Percentiles rank a stretch among this genome's conserved stretches.
phyloP scores from a whole-genome alignment of 805 yeast species.

The Saturnispora zaruensis region DNA sequence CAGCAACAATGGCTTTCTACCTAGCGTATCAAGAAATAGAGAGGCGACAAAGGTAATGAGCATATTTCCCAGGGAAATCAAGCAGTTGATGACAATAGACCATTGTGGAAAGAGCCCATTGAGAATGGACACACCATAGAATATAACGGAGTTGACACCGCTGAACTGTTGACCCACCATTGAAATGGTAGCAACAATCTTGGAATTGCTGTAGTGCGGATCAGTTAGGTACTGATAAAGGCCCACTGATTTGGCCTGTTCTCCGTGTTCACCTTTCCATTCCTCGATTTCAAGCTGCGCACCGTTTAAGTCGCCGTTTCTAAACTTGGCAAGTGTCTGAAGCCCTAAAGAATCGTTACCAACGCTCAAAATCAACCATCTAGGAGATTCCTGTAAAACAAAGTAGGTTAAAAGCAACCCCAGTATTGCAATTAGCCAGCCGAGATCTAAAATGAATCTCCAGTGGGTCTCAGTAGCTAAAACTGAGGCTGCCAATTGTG shows the following conservation, averaged over 20 bases:
- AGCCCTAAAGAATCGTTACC: conserved; percentile 28
- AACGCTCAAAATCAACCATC: conserved; percentile 52
- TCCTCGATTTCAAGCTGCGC: conserved; percentile 21
- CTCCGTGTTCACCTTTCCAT: conserved; percentile 26
- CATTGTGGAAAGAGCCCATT: conserved; percentile 61
- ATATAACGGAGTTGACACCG: conserved; percentile 87
- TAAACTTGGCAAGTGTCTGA: conserved; percentile 32
- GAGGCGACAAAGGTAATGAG: conserved; percentile 70
- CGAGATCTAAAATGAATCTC: conserved; percentile 64
- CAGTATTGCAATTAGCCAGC: conserved; percentile 42
- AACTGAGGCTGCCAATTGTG: conserved; percentile 64
- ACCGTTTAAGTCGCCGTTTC: conserved; percentile 13
- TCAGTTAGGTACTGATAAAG: conserved; percentile 39
- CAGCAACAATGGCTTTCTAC: conserved; percentile 67
- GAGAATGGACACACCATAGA: conserved; percentile 85
- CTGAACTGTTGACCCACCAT: conserved; percentile 83
- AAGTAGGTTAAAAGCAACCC: conserved; percentile 37
- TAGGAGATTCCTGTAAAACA: conserved; percentile 66
- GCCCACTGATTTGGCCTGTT: conserved; percentile 19
- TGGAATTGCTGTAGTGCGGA: conserved; percentile 46
- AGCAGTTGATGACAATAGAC: conserved; percentile 65
- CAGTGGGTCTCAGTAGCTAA: conserved; percentile 63
- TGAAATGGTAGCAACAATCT: conserved; percentile 58
- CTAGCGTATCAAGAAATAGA: conserved; percentile 61
- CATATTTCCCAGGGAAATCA: conserved; percentile 68